phyloP scores from a whole-genome alignment of 768 basidiomycete genomes.

The Nevesoporus exiguus region DNA sequence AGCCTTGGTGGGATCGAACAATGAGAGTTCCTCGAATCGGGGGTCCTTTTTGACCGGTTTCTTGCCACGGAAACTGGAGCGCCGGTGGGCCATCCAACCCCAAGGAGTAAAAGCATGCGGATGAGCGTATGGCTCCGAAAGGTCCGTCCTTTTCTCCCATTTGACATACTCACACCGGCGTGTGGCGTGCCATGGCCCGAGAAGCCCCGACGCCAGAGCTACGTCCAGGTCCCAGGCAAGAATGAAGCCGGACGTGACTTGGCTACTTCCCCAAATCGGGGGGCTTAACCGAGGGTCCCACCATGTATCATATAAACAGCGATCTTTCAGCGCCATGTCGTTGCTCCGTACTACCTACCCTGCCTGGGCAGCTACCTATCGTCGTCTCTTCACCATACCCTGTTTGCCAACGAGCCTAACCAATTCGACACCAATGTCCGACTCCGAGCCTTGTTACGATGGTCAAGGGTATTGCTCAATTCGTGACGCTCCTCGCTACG shows the following conservation, averaged over 20 bases:
- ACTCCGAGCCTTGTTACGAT: not conserved
- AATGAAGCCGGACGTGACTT: no score
- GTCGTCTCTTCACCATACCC: no score
- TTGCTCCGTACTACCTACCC: no score
- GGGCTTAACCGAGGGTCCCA: no score
- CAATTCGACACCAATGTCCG: not conserved
- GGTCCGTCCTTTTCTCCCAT: not conserved
- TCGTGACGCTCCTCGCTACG: not conserved
- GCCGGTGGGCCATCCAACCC: not conserved
- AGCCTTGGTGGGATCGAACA: no score
- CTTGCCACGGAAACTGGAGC: not conserved
- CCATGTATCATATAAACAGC: no score
- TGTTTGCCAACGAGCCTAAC: not conserved
- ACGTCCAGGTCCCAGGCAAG: no score
- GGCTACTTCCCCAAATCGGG: no score
- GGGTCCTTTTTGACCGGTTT: not conserved
- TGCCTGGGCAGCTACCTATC: no score
- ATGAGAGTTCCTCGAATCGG: no score
- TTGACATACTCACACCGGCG: not conserved
- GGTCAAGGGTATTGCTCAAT: not conserved
- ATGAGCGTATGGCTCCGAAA: not conserved
- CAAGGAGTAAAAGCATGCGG: not conserved
- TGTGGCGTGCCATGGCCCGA: not conserved
- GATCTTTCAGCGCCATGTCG: no score
- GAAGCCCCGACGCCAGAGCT: no score